Base-by-base conservation (phyloP, 164 flowering plant species). In the Cinnamomum chago region DNA sequence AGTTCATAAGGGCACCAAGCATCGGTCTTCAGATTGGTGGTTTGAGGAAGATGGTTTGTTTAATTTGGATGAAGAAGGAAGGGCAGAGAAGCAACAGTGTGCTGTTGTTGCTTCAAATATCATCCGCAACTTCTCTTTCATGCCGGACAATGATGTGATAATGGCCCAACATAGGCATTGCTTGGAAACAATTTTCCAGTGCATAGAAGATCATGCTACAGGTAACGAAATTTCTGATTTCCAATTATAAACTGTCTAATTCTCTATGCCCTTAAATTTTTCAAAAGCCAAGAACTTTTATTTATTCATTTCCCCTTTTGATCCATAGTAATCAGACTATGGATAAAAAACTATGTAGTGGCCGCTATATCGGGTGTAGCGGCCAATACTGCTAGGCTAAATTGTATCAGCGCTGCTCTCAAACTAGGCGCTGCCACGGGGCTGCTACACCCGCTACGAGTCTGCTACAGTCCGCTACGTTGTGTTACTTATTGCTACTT, bases 101-200 rank as follows among this genome's bases (percentile, higher is more conserved):
- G 98, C 98, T 81, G 91, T 91, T 83, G 97, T 94, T 77, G 97
- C 97, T 76, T 94, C 99, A 67, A 96, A 96, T 84, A 83, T 96
- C 65, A 84, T 96, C 23, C 92, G 99, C 24, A 96, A 96, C 82
- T 94, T 96, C 79, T 96, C 99, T 50, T 93, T 93, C 86, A 94
- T 96, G 99, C 90, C 91, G 18, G 97, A 92, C 15, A 92, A 92
- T 83, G 97, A 92, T 76, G 76, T 84, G 64, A 83, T 88, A 65
- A 92, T 92, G 97, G 90, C 95, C 13, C 89, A 85, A 64, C 90
- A 92, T 82, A 85, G 95, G 58, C 97, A 92, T 83, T 90, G 95
- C 81, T 77, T 92, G 81, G 97, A 92, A 81, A 86, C 97, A 13
- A 85, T 88, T 65, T 90, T 92, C 78, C 94, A 90, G 72, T 92